These are phyloP conservation scores for Krasilnikovozyma curviuscula DNA, from an alignment of 768 basidiomycete species.

Conservation along the genomic window DNA sequence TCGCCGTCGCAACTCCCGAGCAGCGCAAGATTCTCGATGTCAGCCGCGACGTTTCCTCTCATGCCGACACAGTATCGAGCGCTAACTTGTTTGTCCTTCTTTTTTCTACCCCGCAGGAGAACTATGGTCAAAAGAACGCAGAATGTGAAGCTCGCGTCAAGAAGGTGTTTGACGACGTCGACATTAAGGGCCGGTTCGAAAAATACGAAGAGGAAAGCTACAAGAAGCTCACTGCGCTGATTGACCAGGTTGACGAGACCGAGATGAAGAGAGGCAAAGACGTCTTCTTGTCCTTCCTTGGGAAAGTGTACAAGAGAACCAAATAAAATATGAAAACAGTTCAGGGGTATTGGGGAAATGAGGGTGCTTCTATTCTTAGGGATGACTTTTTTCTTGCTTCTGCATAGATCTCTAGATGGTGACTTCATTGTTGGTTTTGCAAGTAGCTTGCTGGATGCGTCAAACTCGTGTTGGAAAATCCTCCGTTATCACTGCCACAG, in stretches of 20 bases:
- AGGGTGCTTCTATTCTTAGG: too few relatives aligned
- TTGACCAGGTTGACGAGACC: slow-evolving; percentile 51
- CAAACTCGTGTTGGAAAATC: too few relatives aligned
- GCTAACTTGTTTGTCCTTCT: neutral
- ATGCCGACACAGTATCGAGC: neutral
- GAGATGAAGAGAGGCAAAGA: slow-evolving; percentile 35
- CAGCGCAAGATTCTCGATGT: slow-evolving; percentile 33
- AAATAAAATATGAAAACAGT: slow-evolving; percentile 28
- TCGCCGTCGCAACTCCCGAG: slow-evolving; percentile 31
- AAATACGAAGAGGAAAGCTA: slow-evolving; percentile 64
- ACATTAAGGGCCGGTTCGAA: slow-evolving; percentile 42
- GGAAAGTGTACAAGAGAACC: slow-evolving; percentile 55
- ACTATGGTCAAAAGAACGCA: slow-evolving; percentile 44
- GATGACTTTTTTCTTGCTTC: too few relatives aligned
- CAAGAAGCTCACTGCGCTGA: slow-evolving; percentile 43
- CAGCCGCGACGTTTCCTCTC: slow-evolving; percentile 9
- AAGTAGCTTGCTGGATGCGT: too few relatives aligned
- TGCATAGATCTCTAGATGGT: too few relatives aligned
- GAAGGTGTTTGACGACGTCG: slow-evolving; percentile 50
- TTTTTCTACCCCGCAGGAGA: slow-evolving; percentile 36
- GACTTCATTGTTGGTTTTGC: too few relatives aligned
- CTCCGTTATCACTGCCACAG: too few relatives aligned
- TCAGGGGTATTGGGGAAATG: too few relatives aligned
- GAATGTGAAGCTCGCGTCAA: slow-evolving; percentile 44
- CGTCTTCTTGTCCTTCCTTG: slow-evolving; percentile 68